Conservation (phyloP, 2,329 filamentous ascomycete genomes). For the Purpureocillium takamizusanense region DNA sequence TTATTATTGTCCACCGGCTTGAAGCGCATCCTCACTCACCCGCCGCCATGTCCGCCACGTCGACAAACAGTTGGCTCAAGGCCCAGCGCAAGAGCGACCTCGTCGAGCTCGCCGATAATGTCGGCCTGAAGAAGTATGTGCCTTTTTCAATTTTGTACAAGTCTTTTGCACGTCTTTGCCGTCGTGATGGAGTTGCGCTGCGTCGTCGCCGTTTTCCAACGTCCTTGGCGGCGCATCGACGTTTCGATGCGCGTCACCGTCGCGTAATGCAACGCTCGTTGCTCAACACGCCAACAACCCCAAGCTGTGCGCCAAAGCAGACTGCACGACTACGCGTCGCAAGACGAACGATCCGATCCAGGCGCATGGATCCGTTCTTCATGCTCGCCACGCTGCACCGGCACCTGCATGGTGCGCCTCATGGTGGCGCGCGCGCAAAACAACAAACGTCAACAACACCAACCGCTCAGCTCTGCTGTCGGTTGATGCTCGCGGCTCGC, state of each 20-base stretch:
- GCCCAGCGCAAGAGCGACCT: constrained; percentile 78
- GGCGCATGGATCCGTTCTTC: no score
- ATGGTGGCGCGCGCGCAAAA: no score
- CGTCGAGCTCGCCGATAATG: constrained; percentile 59
- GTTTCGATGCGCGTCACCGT: constrained; percentile 1
- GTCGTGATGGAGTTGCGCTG: not conserved
- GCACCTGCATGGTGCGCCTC: no score
- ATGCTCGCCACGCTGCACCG: no score
- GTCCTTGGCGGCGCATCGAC: not conserved
- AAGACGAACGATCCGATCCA: no score
- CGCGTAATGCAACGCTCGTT: not conserved
- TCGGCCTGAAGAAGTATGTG: constrained; percentile 66
- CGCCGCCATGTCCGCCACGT: constrained; percentile 15
- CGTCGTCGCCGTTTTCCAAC: not conserved
- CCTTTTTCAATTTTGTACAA: constrained; percentile 6
- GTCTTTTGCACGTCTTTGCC: constrained; percentile 1
- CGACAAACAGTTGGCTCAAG: constrained; percentile 62
- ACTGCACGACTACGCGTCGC: no score
- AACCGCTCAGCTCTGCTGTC: no score
- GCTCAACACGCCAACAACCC: no score
- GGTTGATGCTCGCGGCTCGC: constrained; percentile 1
- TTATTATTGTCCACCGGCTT: not conserved
- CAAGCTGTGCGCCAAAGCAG: no score
- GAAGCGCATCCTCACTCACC: not conserved
- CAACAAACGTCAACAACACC: no score